Conservation (phyloP, 2,329 filamentous ascomycete species). For the Nannizzia gypsea region DNA sequence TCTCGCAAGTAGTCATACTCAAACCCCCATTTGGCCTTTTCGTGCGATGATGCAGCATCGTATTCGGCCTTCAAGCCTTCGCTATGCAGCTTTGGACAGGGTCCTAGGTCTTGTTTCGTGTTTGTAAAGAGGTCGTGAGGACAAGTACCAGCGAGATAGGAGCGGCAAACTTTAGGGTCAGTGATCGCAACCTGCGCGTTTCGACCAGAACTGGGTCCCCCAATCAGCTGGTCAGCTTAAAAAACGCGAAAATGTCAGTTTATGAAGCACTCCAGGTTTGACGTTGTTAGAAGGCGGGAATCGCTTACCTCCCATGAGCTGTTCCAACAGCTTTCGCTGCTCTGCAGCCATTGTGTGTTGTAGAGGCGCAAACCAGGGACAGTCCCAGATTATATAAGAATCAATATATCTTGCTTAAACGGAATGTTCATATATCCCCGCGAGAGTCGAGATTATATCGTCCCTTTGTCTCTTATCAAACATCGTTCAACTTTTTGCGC, state of each 20-base stretch:
- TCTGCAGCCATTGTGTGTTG: constrained; percentile 69
- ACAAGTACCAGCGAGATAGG: constrained; percentile 84
- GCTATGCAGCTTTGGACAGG: constrained; percentile 76
- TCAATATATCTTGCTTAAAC: neutral
- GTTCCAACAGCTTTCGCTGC: constrained; percentile 96
- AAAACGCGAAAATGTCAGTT: constrained; percentile 17
- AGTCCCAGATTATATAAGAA: neutral
- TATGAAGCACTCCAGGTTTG: neutral
- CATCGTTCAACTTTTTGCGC: neutral
- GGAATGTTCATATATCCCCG: neutral
- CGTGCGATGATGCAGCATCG: constrained; percentile 56
- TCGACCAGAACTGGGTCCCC: constrained; percentile 59
- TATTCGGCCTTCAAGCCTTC: constrained; percentile 85
- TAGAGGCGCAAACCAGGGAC: neutral
- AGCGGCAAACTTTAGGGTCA: constrained; percentile 88
- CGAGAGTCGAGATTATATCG: neutral
- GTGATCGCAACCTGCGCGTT: constrained; percentile 74
- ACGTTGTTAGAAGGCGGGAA: neutral
- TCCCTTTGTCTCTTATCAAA: too few species aligned
- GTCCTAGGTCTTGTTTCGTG: constrained; percentile 92
- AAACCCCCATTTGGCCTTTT: constrained; percentile 72
- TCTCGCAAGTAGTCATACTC: constrained; percentile 96
- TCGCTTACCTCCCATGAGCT: constrained; percentile 53
- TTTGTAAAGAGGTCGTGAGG: constrained; percentile 99
- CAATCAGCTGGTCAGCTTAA: constrained; percentile 58